A percentile compares a stretch with the other conserved stretches of the same genome.
Evolutionary conservation across 768 basidiomycete genomes (phyloP).

Genomic region (Leucocoprinus leucothites): DNA sequence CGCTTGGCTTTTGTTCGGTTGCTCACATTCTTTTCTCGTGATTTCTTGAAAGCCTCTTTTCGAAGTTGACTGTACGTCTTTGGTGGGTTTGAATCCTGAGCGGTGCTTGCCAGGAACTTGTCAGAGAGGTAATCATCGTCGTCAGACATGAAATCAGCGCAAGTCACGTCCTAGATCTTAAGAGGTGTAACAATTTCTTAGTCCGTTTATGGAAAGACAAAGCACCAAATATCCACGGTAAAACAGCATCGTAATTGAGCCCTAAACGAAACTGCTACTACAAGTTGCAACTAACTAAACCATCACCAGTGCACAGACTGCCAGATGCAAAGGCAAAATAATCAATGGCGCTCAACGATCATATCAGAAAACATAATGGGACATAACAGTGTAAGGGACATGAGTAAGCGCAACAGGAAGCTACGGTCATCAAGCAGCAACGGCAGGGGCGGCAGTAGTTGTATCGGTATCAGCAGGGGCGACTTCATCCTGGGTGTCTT

Average conservation of each 20-base stretch:
- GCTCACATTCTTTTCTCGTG: conserved; percentile 64
- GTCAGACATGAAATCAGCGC: conserved; percentile 52
- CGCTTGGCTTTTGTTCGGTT: conserved; percentile 62
- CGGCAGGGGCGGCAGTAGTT: conserved; percentile 23
- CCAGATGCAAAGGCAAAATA: conserved; percentile 22
- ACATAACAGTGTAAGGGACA: conserved; percentile 17
- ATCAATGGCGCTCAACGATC: conserved; percentile 21
- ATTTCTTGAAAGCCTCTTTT: conserved; percentile 55
- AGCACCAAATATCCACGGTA: neutral
- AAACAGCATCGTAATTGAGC: conserved; percentile 26
- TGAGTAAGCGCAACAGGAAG: conserved; percentile 17
- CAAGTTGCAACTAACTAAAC: conserved; percentile 28
- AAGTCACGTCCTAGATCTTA: neutral
- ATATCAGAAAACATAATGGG: conserved; percentile 21
- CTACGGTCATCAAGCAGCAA: conserved; percentile 26
- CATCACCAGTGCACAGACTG: conserved; percentile 46
- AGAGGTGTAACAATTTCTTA: conserved; percentile 8
- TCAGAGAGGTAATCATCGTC: conserved; percentile 90
- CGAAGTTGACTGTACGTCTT: conserved; percentile 72
- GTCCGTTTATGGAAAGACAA: neutral
- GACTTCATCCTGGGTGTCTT: conserved; percentile 47
- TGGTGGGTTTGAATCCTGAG: conserved; percentile 32
- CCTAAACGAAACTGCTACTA: conserved; percentile 26
- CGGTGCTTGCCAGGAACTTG: conserved; percentile 64
- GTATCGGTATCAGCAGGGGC: conserved; percentile 26